Conservation (phyloP, 139 green algal species). For the Volvox reticuliferus region DNA sequence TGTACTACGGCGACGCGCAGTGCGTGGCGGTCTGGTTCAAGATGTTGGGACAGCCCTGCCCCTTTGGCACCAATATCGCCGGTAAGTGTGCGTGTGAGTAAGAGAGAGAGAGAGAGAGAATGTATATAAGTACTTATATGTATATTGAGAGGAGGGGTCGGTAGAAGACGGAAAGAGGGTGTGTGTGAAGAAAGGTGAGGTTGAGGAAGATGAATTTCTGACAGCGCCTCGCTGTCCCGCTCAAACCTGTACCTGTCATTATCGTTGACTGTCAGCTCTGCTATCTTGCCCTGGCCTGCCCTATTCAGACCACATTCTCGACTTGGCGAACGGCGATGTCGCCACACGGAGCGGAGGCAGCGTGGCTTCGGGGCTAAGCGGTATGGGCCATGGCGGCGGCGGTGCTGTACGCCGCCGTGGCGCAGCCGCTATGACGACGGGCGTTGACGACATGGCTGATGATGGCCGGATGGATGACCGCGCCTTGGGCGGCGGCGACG, state of each 20-base stretch:
- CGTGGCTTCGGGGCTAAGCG: background rate
- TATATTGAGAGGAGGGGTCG: background rate
- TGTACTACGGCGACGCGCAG: slow-evolving; percentile 89
- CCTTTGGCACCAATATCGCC: slow-evolving; percentile 82
- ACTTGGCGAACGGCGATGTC: slow-evolving; percentile 82
- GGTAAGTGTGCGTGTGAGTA: slow-evolving; percentile 32
- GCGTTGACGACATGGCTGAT: background rate
- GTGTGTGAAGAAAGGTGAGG: background rate
- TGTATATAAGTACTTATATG: no score
- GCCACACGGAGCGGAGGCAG: background rate
- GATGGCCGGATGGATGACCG: no score
- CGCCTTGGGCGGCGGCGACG: background rate
- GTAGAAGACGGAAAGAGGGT: background rate
- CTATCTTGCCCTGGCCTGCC: background rate
- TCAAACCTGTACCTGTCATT: background rate
- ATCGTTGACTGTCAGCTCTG: background rate
- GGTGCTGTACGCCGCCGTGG: background rate
- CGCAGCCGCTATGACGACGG: background rate
- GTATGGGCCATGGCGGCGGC: background rate
- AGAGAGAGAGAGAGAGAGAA: background rate
- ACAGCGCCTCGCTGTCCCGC: background rate
- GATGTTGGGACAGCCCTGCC: slow-evolving; percentile 67
- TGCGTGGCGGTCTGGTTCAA: slow-evolving; percentile 88
- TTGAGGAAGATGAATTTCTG: background rate
- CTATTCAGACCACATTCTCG: slow-evolving; percentile 84